These are phyloP conservation scores for Candida maesae DNA, from an alignment of 805 yeast species.

Conservation along the genomic window DNA sequence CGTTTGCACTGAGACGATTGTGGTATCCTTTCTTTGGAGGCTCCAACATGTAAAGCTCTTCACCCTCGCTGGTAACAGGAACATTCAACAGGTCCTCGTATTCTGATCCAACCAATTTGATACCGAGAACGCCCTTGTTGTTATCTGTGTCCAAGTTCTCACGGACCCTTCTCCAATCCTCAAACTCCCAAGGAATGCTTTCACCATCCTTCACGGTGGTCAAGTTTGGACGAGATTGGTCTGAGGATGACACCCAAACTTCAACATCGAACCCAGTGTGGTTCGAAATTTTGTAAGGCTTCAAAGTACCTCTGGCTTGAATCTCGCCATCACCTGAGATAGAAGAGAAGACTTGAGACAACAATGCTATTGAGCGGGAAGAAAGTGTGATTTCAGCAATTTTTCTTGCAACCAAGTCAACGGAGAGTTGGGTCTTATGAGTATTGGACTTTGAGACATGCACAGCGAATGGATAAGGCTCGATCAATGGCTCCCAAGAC, in stretches of 20 bases:
- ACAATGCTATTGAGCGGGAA: constrained; percentile 71
- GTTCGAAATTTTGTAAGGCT: constrained; percentile 77
- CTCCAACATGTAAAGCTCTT: constrained; percentile 60
- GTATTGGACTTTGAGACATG: constrained; percentile 52
- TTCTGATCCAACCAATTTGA: constrained; percentile 52
- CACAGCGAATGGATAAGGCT: constrained; percentile 77
- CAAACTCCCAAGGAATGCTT: constrained; percentile 80
- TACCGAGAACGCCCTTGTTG: constrained; percentile 56
- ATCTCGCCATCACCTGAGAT: constrained; percentile 50
- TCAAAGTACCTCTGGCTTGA: constrained; percentile 69
- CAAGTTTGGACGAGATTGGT: constrained; percentile 20
- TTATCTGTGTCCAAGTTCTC: constrained; percentile 70
- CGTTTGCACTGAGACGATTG: constrained; percentile 69
- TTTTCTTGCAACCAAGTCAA: constrained; percentile 74
- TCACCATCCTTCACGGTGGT: constrained; percentile 45
- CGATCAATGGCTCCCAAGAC: constrained; percentile 92
- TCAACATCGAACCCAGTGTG: constrained; percentile 82
- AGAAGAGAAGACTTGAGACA: constrained; percentile 63
- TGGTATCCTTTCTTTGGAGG: constrained; percentile 66
- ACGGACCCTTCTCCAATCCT: constrained; percentile 86
- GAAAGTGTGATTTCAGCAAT: constrained; percentile 79
- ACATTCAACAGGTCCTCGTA: constrained; percentile 54
- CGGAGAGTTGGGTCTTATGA: constrained; percentile 44
- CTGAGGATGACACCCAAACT: constrained; percentile 67
- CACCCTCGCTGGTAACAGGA: constrained; percentile 80